Evolutionary conservation across 768 basidiomycete species (phyloP), one percentile per base, ranked within the genome.

Genomic region (Boletus vinaceobasis): DNA sequence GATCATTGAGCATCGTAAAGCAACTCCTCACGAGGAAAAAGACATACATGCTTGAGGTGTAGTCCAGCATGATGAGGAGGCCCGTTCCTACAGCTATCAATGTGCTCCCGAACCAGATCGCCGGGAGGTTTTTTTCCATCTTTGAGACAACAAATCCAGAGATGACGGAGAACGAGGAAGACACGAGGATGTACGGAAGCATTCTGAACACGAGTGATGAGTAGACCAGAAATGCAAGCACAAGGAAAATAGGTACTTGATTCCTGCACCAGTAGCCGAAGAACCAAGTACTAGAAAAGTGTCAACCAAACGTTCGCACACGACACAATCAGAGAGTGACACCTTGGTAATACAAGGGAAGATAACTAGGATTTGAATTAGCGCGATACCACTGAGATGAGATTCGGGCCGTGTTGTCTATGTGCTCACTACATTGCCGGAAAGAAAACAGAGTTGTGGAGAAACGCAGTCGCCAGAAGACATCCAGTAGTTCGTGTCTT

Each of bases 261-360:
- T 78, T 48, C 86, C 87, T 42, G 87, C 81, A 48, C 72, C 78
- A 0, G 86, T 88, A 6, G 88, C 87, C n/a, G 86, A 86, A 1
- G 86, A 76, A 1, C 90, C 88, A 15, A 90, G 77, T 5, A 85
- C 80, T 67, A 5, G 3, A 38, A 0, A 15, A 19, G 15, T 1
- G 23, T 58, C 42, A 53, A 37, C 43, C 39, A 7, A 7, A 3
- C 7, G 9, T 27, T 45, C 6, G 26, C 19, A 23, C 23, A 29
- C n/a, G 15, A 29, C 7, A 8, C 27, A 29, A 19, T 3, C 5
- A 15, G n/a, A 40, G 29, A 11, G 11, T 17, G 43, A 10, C 35
- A 65, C 66, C 66, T 73, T 92, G 89, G 67, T 77, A 92, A 66
- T 86, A 90, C 4, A 91, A 66, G 0, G 89, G 88, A 26, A 92